Base-by-base conservation (phyloP, 805 yeast species). In the Alloascoidea hylecoeti region DNA sequence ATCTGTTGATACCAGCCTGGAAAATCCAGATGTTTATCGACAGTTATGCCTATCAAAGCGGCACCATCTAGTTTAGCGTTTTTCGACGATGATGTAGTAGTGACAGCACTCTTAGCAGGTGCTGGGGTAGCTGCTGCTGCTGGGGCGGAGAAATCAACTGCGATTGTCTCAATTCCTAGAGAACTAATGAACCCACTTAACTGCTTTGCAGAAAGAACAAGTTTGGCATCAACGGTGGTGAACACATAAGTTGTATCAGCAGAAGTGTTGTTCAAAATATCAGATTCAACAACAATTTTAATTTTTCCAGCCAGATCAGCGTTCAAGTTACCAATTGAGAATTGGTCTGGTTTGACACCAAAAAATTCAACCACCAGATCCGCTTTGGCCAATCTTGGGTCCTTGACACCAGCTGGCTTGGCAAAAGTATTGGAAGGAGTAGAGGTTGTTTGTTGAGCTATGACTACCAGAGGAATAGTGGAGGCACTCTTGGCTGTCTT, bases 1-100 rank as follows among this genome's bases (percentile, higher is more conserved):
- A 94, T 79, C 67, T 92, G 98, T 51, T 88, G 88, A 66, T 92
- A 92, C 99, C 99, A 92, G 38, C 86, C 76, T 44, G 98, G 77
- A 68, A 92, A 92, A 57, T 92, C 98, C 51, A 75, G 68, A 45
- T 76, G 73, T 64, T 92, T 92, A 61, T 85, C 95, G 38, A 82
- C 94, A 35, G 97, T 92, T 57, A 92, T 89, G 61, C 98, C 98
- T 49, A 92, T 83, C 52, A 88, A 64, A 52, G 89, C 86, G 53
- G 15, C 45, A 41, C 38, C 23, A 18, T 15, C 18, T 44, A 30
- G 51, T 45, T 35, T 33, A 6, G 57, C 48, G 13, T 47, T 18
- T 41, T 56, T 51, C 19, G 51, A 41, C 14, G 9, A 9, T 9
- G 52, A 44, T 15, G 47, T 45, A 9, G 55, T 39, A 23, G 54